Evolutionary conservation across 2,329 filamentous ascomycete genomes (phyloP).

Genomic region (Xylariaceae sp.): DNA sequence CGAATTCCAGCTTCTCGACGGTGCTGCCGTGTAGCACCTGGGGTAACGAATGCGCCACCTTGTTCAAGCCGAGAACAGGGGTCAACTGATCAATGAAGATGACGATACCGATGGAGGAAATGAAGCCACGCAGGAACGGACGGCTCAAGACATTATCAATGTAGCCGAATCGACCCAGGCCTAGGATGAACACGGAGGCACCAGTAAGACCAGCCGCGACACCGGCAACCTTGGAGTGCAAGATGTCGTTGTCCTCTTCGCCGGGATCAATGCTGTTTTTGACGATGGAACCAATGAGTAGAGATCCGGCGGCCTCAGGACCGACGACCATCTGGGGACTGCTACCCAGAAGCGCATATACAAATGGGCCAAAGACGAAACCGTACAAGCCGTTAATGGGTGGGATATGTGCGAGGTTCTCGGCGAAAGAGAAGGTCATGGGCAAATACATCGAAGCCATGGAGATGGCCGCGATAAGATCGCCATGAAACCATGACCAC

Average conservation of each 20-base stretch:
- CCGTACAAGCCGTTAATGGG: constrained; percentile 91
- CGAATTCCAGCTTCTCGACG: constrained; percentile 77
- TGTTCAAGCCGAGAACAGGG: constrained; percentile 75
- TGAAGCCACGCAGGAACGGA: constrained; percentile 90
- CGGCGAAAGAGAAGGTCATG: constrained; percentile 89
- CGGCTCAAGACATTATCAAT: constrained; percentile 89
- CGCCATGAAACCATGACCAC: constrained; percentile 74
- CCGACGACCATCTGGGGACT: constrained; percentile 92
- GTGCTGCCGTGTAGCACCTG: constrained; percentile 79
- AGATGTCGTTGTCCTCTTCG: constrained; percentile 55
- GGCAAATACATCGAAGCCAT: constrained; percentile 98
- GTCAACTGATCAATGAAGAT: constrained; percentile 94
- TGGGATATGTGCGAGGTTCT: constrained; percentile 87
- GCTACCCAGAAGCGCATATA: constrained; percentile 87
- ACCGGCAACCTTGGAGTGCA: constrained; percentile 80
- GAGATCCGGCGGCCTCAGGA: constrained; percentile 86
- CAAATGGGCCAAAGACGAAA: constrained; percentile 85
- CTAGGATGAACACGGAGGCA: constrained; percentile 80
- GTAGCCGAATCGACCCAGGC: constrained; percentile 80
- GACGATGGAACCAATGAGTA: constrained; percentile 83
- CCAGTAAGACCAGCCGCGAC: constrained; percentile 85
- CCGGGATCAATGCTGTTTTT: constrained; percentile 69
- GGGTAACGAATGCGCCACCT: constrained; percentile 54
- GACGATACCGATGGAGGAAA: constrained; percentile 93
- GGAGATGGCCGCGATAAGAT: constrained; percentile 84